These are phyloP conservation scores for Lenwebbia sp. DNA, from an alignment of 345 rosid species.

Conservation along the genomic window DNA sequence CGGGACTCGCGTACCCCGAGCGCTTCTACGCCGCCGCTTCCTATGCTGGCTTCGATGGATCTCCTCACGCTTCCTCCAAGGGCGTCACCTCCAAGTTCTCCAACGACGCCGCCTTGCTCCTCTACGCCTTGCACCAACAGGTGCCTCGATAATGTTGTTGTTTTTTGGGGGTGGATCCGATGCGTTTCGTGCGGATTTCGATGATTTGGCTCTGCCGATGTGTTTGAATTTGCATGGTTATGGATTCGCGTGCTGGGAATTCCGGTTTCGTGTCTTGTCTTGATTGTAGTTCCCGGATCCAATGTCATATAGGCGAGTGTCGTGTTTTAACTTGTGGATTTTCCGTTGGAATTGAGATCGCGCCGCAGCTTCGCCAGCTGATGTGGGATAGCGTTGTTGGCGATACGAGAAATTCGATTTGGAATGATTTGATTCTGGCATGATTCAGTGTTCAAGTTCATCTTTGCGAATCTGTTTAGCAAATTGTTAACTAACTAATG, in stretches of 20 bases:
- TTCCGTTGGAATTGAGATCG: neutral
- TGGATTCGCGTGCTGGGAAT: no score
- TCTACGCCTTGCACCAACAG: slow-evolving; percentile 89
- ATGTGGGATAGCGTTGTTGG: slow-evolving; percentile 6
- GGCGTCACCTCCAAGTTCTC: slow-evolving; percentile 62
- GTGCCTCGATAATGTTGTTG: slow-evolving; percentile 10
- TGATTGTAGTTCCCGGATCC: neutral
- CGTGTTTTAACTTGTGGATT: no score
- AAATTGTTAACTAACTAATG: neutral
- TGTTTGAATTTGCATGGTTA: neutral
- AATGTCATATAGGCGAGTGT: neutral
- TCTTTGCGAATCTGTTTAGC: neutral
- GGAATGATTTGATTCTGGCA: neutral
- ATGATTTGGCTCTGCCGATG: neutral
- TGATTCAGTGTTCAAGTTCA: neutral
- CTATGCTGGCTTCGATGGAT: slow-evolving; percentile 85
- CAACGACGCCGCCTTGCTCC: slow-evolving; percentile 71
- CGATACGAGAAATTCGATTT: neutral
- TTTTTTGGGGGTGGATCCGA: neutral
- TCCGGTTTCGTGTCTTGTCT: neutral
- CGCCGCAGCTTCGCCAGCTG: neutral
- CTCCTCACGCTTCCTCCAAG: slow-evolving; percentile 41
- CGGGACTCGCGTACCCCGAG: slow-evolving; percentile 96
- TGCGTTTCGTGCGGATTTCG: neutral
- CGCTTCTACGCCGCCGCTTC: slow-evolving; percentile 95